phyloP scores from a whole-genome alignment of 176 grass and related monocot genomes.

The Aegilops bicornis region DNA sequence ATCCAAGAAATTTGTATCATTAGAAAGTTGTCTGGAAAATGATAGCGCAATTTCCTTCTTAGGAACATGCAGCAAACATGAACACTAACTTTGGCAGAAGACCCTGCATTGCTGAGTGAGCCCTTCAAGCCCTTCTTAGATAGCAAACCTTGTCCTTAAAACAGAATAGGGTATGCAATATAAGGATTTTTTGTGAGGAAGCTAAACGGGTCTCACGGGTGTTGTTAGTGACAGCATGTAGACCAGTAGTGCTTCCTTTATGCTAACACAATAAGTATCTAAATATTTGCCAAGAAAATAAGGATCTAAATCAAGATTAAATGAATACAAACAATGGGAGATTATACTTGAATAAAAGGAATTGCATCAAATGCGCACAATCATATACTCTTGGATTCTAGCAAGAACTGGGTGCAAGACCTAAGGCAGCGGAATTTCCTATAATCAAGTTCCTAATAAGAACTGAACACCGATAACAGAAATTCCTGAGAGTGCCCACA shows the following conservation, averaged over 20 bases:
- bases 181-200: slow-evolving; percentile 10
- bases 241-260: background rate
- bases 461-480: background rate
- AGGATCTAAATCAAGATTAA: background rate
- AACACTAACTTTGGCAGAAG: slow-evolving; percentile 81
- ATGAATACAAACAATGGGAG: background rate
- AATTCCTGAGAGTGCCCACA: background rate
- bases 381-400: background rate
- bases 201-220: background rate
- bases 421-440: background rate
- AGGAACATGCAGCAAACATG: background rate
- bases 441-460: background rate
- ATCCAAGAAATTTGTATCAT: slow-evolving; percentile 28
- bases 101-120: slow-evolving; percentile 73
- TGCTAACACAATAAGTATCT: background rate
- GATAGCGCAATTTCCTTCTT: background rate
- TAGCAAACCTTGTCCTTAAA: slow-evolving; percentile 83
- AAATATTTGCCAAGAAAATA: background rate
- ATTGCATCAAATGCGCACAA: background rate
- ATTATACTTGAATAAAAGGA: background rate
- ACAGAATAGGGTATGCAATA: background rate
- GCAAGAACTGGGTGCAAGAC: background rate
- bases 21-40: background rate
- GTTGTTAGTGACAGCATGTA: background rate
- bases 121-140: slow-evolving; percentile 86